Percentiles rank a stretch among this genome's conserved stretches.
Conservation (phyloP, 768 basidiomycete species). For the Lentinula sp. region DNA sequence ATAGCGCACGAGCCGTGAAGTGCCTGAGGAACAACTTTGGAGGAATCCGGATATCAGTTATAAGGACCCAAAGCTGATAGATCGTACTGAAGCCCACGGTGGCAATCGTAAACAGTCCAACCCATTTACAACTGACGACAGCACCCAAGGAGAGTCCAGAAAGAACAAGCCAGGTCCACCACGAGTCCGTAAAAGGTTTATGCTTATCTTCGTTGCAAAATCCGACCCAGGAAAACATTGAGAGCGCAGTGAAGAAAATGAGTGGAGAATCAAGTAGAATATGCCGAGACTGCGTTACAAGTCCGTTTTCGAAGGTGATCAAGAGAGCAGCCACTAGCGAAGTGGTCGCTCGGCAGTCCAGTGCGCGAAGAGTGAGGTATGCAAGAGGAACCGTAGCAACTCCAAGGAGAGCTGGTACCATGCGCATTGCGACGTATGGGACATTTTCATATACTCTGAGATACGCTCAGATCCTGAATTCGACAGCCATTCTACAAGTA, state of each 20-base stretch:
- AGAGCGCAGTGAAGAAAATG: slow-evolving; percentile 94
- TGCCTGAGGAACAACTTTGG: slow-evolving; percentile 75
- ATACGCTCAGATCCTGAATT: not conserved
- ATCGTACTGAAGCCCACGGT: slow-evolving; percentile 85
- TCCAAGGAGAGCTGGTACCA: slow-evolving; percentile 88
- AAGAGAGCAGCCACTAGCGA: slow-evolving; percentile 87
- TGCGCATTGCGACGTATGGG: slow-evolving; percentile 95
- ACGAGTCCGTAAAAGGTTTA: slow-evolving; percentile 72
- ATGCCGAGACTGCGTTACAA: slow-evolving; percentile 92
- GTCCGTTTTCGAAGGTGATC: slow-evolving; percentile 94
- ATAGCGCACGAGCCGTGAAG: slow-evolving; percentile 84
- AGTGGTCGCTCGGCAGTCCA: slow-evolving; percentile 89
- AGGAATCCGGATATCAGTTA: slow-evolving; percentile 80
- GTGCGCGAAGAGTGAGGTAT: slow-evolving; percentile 89
- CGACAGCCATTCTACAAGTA: slow-evolving; percentile 9
- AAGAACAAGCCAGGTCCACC: slow-evolving; percentile 92
- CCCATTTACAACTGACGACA: slow-evolving; percentile 95
- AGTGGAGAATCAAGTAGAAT: slow-evolving; percentile 98
- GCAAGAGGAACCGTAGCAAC: slow-evolving; percentile 84
- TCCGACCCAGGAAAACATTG: slow-evolving; percentile 78
- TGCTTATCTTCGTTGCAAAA: slow-evolving; percentile 91
- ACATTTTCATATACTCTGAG: slow-evolving; percentile 75
- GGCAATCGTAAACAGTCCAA: slow-evolving; percentile 95
- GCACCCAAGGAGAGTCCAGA: slow-evolving; percentile 90
- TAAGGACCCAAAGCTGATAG: slow-evolving; percentile 79